phyloP scores from a whole-genome alignment of 1,284 basidiomycete genomes.

The Termitomyces sp. region DNA sequence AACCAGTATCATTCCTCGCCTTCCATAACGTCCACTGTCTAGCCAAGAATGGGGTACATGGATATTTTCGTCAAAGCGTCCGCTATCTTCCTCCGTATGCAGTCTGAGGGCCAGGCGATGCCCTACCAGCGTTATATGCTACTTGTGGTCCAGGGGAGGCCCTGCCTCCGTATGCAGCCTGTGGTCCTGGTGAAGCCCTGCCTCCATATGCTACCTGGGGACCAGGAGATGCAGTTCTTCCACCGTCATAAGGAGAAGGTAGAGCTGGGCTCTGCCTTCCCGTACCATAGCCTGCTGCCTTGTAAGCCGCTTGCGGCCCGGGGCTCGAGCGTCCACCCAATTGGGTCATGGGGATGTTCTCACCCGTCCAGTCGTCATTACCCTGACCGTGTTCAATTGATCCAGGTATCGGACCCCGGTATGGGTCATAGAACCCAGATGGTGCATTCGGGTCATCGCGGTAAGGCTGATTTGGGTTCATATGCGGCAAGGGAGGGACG shows the following conservation, averaged over 20 bases:
- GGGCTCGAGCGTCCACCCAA: conserved; percentile 47
- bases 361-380: conserved; percentile 35
- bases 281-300: conserved; percentile 21
- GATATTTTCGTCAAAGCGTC: neutral
- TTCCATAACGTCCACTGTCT: conserved; percentile 2
- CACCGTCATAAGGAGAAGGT: conserved; percentile 37
- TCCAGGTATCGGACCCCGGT: conserved; percentile 65
- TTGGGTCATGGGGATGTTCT: conserved; percentile 76
- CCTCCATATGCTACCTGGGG: conserved; percentile 20
- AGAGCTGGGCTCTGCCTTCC: conserved; percentile 36
- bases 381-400: conserved; percentile 46
- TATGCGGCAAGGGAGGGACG: conserved; percentile 75
- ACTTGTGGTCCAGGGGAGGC: conserved; percentile 27
- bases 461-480: conserved; percentile 74
- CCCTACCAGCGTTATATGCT: conserved; percentile 24
- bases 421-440: conserved; percentile 67
- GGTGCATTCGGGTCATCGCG: conserved; percentile 56
- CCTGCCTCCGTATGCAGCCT: conserved; percentile 22
- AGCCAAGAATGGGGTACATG: conserved; percentile 7
- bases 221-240: conserved; percentile 19
- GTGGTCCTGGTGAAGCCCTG: conserved; percentile 26
- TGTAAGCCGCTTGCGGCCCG: conserved; percentile 31
- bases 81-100: conserved; percentile 14
- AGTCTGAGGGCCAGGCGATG: conserved; percentile 27
- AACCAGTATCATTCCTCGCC: conserved; percentile 11